These are phyloP conservation scores for Schizophyllum commune DNA, from an alignment of 1,284 basidiomycete genomes.

Conservation along the genomic window DNA sequence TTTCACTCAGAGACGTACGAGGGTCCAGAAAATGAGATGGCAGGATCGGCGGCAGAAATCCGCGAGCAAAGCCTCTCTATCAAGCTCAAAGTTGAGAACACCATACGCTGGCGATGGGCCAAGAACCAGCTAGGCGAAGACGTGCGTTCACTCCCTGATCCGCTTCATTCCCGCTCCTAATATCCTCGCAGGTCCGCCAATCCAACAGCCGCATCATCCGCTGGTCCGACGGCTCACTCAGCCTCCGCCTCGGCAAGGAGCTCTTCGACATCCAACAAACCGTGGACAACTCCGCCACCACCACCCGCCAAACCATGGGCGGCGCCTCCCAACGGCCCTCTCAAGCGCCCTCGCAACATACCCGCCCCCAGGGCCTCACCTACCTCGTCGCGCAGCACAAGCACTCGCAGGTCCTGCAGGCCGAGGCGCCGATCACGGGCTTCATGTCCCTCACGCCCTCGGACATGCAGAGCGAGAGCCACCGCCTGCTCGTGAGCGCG, in stretches of 20 bases:
- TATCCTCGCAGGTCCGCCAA: slow-evolving; percentile 51
- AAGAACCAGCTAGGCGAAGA: slow-evolving; percentile 63
- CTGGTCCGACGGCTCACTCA: slow-evolving; percentile 89
- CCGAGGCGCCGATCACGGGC: slow-evolving; percentile 78
- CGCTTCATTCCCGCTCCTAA: background rate
- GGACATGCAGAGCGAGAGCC: slow-evolving; percentile 85
- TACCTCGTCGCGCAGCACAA: slow-evolving; percentile 90
- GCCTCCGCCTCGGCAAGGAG: slow-evolving; percentile 83
- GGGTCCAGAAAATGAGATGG: slow-evolving; percentile 69
- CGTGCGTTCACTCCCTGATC: slow-evolving; percentile 36
- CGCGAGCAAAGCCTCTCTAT: slow-evolving; percentile 73
- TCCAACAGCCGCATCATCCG: slow-evolving; percentile 83
- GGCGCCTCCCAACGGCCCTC: slow-evolving; percentile 31
- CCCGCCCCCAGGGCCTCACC: slow-evolving; percentile 60
- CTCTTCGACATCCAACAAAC: slow-evolving; percentile 81
- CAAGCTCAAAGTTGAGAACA: slow-evolving; percentile 85
- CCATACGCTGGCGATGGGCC: slow-evolving; percentile 84
- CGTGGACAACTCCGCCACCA: slow-evolving; percentile 56
- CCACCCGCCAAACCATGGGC: slow-evolving; percentile 14
- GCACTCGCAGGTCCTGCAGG: slow-evolving; percentile 76
- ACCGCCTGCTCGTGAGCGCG: slow-evolving; percentile 80
- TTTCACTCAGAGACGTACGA: slow-evolving; percentile 77
- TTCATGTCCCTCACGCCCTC: slow-evolving; percentile 81
- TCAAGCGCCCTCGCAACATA: slow-evolving; percentile 24
- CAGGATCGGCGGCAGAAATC: slow-evolving; percentile 42